Evolutionary conservation across 2,329 filamentous ascomycete genomes (phyloP), one percentile per base, ranked within the genome.

Genomic region (Aureobasidium melanogenum): DNA sequence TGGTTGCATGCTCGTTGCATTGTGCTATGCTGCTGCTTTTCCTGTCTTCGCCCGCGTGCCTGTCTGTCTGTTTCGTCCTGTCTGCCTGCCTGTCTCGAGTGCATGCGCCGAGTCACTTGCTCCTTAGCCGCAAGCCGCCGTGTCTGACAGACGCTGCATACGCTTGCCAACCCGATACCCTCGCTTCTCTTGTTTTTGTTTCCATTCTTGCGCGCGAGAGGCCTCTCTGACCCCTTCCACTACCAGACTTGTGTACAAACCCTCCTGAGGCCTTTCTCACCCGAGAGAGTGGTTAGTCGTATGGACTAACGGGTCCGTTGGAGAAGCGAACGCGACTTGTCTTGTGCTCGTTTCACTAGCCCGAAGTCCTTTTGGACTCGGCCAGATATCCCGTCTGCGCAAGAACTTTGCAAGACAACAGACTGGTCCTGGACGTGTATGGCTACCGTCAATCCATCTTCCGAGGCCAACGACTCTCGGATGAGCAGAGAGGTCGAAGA

Each of bases 101-200:
- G 56, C 44, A 59, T 59, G 44, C 56, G 43, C 43, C 15, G 36
- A 24, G 43, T 50, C 44, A 39, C 56, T 41, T 24, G 15, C 10
- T 15, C 17, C 44, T 59, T 50, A 48, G 44, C 56, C 56, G 44
- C 44, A 48, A 48, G 56, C 56, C 44, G 44, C 44, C 56, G 44
- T 34, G 30, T 47, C 43, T 47, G 54, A 59, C 30, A 57, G 54
- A 47, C 54, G 54, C 54, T 46, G 54, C 56, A 59, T 41, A 59
- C 44, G 56, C 34, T 41, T 26, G 24, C 47, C 22, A 59, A 14
- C 32, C 17, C 43, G 28, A 30, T 50, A 50, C 56, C 32, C 56
- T 59, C 44, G 56, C 44, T 59, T 59, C 34, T 59, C n/a, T 46
- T 57, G 56, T 59, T 59, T 57, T 39, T 50, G 54, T 47, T 47